Conservation (phyloP, 495 filamentous ascomycete species). For the Amphirosellinia nigrospora region DNA sequence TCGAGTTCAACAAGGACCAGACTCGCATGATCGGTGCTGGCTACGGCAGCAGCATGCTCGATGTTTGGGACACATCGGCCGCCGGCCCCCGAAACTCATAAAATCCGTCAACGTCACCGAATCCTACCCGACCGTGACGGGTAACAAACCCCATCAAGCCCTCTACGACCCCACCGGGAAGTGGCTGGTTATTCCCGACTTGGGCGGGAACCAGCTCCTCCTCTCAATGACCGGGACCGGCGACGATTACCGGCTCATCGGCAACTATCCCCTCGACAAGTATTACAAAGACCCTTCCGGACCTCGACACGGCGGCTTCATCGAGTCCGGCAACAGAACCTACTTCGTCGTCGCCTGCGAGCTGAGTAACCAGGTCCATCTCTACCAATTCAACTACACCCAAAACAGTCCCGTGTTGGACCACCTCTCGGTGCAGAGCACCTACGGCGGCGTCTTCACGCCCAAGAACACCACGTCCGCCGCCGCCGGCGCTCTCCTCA, state of each 20-base stretch:
- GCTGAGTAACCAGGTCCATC: conserved; percentile 37
- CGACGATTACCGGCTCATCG: conserved; percentile 35
- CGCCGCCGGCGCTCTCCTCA: conserved; percentile 38
- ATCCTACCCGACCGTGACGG: conserved; percentile 32
- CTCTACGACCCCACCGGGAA: conserved; percentile 42
- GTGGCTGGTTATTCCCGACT: conserved; percentile 42
- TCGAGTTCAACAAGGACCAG: conserved; percentile 41
- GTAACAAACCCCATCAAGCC: conserved; percentile 42
- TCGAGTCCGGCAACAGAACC: conserved; percentile 32
- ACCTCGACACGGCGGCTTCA: conserved; percentile 45
- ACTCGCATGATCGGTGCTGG: conserved; percentile 40
- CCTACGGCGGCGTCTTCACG: conserved; percentile 32
- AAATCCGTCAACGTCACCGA: conserved; percentile 30
- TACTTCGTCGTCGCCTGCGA: conserved; percentile 41
- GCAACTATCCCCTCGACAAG: conserved; percentile 28
- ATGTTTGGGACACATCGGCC: conserved; percentile 40
- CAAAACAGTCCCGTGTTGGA: conserved; percentile 32
- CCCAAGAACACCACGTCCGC: conserved; percentile 34
- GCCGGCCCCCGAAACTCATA: conserved; percentile 30
- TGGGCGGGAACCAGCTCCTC: conserved; percentile 40
- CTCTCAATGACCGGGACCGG: conserved; percentile 38
- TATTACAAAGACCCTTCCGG: conserved; percentile 37
- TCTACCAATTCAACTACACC: conserved; percentile 37
- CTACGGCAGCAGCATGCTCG: conserved; percentile 37
- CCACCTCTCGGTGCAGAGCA: conserved; percentile 33